Base-by-base conservation (phyloP, 805 yeast genomes). In the Pichia manshurica region DNA sequence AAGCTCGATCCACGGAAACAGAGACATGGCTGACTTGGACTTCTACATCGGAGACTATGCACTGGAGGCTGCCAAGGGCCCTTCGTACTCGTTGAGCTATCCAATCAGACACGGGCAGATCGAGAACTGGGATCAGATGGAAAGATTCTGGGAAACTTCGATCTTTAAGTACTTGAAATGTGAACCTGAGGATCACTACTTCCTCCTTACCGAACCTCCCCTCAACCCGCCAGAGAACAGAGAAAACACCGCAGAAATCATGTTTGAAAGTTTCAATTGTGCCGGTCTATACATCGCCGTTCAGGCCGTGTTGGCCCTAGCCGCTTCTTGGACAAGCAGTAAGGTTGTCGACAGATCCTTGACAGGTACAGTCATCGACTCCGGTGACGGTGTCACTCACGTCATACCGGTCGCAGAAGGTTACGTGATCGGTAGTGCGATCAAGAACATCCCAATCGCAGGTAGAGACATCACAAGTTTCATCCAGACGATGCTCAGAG, bases 111-210 rank as follows among this genome's bases (percentile, higher is more conserved):
- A 93, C 63, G 99, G 99, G 22, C 99, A 93, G 72, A 85, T 93
- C 53, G 99, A 93, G 67, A 88, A 93, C 67, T 93, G 99, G 99
- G 99, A 93, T 70, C 97, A 93, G 64, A 93, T 93, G 99, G 99
- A 93, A 68, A 78, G 99, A 64, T 91, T 89, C 68, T 93, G 99
- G 99, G 98, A 93, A 63, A 86, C 87, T 61, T 87, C 96, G 41
- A 90, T 93, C 61, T 93, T 93, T 74, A 91, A 93, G 70, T 93
- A 93, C 65, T 77, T 93, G 58, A 81, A 96, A 66, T 88, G 98
- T 65, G 99, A 93, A 69, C 99, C 99, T 15, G 99, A 93, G 67
- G 99, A 93, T 68, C 99, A 93, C 63, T 89, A 87, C 64, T 93
- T 93, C 68, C 72, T 93, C 48, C 71, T 93, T 57, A 93, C 99